phyloP scores from a whole-genome alignment of 2,329 filamentous ascomycete genomes.

The Penicillium sclerotiorum region DNA sequence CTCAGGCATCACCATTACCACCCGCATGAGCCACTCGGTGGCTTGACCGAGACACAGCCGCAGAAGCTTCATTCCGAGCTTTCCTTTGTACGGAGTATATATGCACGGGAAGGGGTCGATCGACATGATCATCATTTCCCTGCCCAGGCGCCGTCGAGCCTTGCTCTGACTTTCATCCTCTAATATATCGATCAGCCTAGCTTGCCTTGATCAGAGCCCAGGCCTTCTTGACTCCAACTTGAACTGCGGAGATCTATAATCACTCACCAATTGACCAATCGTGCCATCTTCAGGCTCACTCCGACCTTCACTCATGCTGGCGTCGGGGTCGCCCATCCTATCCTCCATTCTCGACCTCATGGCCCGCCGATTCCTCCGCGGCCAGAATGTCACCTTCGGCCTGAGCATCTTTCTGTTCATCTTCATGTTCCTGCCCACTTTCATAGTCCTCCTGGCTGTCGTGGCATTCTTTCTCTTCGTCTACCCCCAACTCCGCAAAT shows the following conservation, averaged over 20 bases:
- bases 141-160: too few relatives aligned
- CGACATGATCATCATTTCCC: too few relatives aligned
- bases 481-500: slow-evolving; percentile 32
- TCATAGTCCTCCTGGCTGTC: slow-evolving; percentile 35
- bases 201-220: too few relatives aligned
- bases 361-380: slow-evolving; percentile 30
- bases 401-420: slow-evolving; percentile 36
- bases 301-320: too few relatives aligned
- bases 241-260: too few relatives aligned
- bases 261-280: too few relatives aligned
- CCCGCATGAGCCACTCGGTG: not conserved
- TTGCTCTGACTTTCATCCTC: too few relatives aligned
- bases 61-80: not conserved
- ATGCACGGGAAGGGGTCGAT: too few relatives aligned
- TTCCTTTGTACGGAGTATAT: not conserved
- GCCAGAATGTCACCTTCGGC: slow-evolving; percentile 32
- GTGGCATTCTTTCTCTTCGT: slow-evolving; percentile 34
- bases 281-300: too few relatives aligned
- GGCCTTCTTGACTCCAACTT: too few relatives aligned
- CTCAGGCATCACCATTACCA: slow-evolving; percentile 2
- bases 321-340: slow-evolving; percentile 23
- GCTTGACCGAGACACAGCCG: not conserved
- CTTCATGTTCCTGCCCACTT: slow-evolving; percentile 39
- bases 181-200: too few relatives aligned
- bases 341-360: slow-evolving; percentile 27